Evolutionary conservation across 306 rosid species (phyloP).

Genomic region (Rosa rugosa): DNA sequence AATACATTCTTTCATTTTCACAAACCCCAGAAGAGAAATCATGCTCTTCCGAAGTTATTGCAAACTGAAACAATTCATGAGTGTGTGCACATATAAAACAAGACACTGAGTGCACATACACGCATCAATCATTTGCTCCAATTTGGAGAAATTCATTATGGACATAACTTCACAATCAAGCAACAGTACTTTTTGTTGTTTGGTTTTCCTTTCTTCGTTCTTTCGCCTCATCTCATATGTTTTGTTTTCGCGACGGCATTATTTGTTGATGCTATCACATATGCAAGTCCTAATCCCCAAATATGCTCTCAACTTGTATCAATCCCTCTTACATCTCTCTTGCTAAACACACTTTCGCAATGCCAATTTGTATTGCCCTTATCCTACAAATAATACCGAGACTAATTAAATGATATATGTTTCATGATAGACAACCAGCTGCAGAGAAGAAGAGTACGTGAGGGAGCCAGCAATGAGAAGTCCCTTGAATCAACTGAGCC

Average conservation of each 20-base stretch:
- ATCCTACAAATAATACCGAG: too few relatives aligned
- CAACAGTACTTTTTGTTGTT: neutral
- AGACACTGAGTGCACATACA: neutral
- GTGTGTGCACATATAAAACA: too few relatives aligned
- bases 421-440: neutral
- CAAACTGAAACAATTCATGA: neutral
- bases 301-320: neutral
- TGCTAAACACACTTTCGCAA: neutral
- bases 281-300: too few relatives aligned
- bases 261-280: neutral
- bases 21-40: conserved; percentile 12
- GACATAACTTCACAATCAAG: neutral
- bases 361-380: too few relatives aligned
- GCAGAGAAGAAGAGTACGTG: neutral
- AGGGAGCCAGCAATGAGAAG: neutral
- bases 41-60: neutral
- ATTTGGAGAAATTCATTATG: neutral
- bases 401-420: too few relatives aligned
- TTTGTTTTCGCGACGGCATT: neutral
- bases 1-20: conserved; percentile 17
- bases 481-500: neutral
- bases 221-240: neutral
- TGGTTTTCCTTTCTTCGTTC: too few relatives aligned
- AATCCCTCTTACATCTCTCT: neutral
- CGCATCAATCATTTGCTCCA: conserved; percentile 8